Base-by-base conservation (phyloP, 23 red algal genomes). In the Gracilaria domingensis region DNA sequence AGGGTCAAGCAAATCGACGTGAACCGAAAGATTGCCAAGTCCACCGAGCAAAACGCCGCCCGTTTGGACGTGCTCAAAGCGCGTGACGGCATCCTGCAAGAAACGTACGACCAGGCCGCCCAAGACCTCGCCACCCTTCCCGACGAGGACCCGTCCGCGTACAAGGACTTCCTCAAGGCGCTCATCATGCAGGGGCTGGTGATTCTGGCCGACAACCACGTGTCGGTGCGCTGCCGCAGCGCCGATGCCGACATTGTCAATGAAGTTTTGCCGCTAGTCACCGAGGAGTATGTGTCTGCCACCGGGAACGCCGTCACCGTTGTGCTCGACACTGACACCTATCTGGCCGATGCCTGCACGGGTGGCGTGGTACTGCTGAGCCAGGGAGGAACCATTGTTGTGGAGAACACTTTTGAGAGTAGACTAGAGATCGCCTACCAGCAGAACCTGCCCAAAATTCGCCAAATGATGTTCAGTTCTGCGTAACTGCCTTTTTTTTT, bases 381-480 rank as follows among this genome's bases (percentile, higher is more conserved):
- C 88, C 82, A 90, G 59, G 97, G 89, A 42, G 97, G 97, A 37
- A 89, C 82, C 34, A 86, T 99, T 75, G 84, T 92, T 34, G 93
- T 95, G 34, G 95, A 96, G 61, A 99, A 99, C 72, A 99, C 97
- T 14, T 91, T 99, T 66, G 97, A 96, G 66, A 94, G 84, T 83
- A 88, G 97, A 82, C 85, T 99, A 90, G 91, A 99, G 73, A 99
- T 95, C 82, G 95, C 97, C 12, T 99, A 99, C 66, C 93, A 99
- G 88, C 95, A 96, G 75, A 99, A 96, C 77, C 55, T 99, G 67
- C 93, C 97, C 35, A 23, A 86, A 33, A 86, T 99, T 30, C 97
- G 97, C 50, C 25, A 55, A 24, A 81, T 96, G 66, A 87, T 99
- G 57, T 98, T 95, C 75, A 93, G 75, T 29, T 88, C 80, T 40